A percentile compares a stretch with the other conserved stretches of the same genome.
These are phyloP conservation scores for Solanum pennellii DNA, from an alignment of 257 asterid species.

Conservation along the genomic window DNA sequence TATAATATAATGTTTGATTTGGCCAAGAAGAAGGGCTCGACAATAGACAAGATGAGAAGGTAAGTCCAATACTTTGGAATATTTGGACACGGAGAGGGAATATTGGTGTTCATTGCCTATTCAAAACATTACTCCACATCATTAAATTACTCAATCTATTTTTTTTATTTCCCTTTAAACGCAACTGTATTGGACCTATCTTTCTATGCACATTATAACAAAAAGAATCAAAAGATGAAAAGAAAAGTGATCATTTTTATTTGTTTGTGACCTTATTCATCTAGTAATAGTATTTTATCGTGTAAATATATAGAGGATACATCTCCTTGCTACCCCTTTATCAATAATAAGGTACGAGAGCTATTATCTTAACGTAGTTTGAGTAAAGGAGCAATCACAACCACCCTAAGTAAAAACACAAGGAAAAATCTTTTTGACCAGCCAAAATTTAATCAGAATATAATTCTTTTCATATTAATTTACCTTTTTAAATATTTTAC, in stretches of 20 bases:
- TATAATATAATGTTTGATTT: conserved; percentile 4
- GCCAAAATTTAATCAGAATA: no score
- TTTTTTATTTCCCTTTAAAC: background rate
- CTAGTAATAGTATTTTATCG: no score
- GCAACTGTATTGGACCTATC: background rate
- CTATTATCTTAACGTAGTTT: background rate
- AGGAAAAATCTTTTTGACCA: no score
- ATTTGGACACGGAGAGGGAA: conserved; percentile 76
- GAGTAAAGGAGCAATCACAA: background rate
- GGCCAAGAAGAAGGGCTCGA: conserved; percentile 14
- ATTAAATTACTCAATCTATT: background rate
- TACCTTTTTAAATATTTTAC: no score
- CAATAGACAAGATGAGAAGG: background rate
- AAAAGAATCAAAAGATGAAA: background rate
- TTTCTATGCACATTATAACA: background rate
- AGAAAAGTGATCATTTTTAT: no score
- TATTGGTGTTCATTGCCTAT: conserved; percentile 28
- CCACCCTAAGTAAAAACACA: background rate
- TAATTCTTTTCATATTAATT: no score
- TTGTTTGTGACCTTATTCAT: background rate
- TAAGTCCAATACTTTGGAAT: conserved; percentile 28
- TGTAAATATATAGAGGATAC: background rate
- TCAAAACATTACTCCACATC: background rate
- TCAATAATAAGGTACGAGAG: background rate
- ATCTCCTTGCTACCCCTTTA: background rate